These are phyloP conservation scores for Parafenestella ontariensis DNA, from an alignment of 2,329 filamentous ascomycete genomes.

Conservation along the genomic window DNA sequence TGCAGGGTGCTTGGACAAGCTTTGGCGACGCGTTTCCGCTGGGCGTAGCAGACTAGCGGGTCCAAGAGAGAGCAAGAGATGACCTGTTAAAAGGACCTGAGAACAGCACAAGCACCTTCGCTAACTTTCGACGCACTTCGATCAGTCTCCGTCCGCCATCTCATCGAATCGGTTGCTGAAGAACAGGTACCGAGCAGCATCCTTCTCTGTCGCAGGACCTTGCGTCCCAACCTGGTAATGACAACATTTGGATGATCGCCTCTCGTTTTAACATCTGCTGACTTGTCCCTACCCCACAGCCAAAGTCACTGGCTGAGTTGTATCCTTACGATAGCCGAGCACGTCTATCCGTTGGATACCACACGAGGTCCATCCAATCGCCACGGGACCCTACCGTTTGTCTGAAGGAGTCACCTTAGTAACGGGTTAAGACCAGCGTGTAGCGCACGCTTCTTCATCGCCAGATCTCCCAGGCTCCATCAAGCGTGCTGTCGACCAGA, in stretches of 20 bases:
- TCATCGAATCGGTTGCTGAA: not conserved
- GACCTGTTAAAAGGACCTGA: constrained; percentile 24
- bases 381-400: constrained; percentile 35
- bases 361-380: constrained; percentile 27
- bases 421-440: constrained; percentile 16
- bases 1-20: constrained; percentile 41
- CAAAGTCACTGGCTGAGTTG: constrained; percentile 21
- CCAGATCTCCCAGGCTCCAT: not conserved
- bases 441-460: constrained; percentile 14
- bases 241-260: not conserved
- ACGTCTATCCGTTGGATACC: constrained; percentile 28
- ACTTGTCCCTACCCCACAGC: constrained; percentile 20
- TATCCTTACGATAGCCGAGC: constrained; percentile 24
- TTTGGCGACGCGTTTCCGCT: constrained; percentile 37
- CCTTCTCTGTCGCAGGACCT: not conserved
- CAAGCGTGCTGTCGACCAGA: constrained; percentile 1
- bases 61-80: constrained; percentile 21
- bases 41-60: constrained; percentile 34
- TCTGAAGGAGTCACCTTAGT: constrained; percentile 21
- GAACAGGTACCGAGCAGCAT: not conserved
- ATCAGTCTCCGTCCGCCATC: constrained; percentile 3
- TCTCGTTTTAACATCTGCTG: constrained; percentile 21
- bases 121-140: constrained; percentile 14
- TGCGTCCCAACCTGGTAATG: not conserved
- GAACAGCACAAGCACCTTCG: constrained; percentile 23